Percentiles rank a stretch among this genome's conserved stretches.
Conservation (phyloP, 139 green algal genomes). For the Chlamydomonas incerta region DNA sequence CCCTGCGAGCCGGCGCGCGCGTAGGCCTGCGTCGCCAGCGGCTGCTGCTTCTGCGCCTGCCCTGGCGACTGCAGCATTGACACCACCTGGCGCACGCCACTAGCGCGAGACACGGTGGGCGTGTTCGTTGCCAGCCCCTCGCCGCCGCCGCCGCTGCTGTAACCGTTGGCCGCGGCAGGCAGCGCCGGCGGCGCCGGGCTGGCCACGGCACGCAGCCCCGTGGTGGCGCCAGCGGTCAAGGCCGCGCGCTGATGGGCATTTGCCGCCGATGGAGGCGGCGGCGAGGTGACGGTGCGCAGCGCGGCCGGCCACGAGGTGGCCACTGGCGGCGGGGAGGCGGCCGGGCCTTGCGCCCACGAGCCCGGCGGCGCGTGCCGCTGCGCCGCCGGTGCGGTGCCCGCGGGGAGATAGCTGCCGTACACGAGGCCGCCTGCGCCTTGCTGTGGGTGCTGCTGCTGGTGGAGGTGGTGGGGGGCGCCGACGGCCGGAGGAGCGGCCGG, state of each 20-base stretch:
- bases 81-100: slow-evolving; percentile 12
- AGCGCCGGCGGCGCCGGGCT: background rate
- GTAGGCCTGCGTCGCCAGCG: too few species aligned
- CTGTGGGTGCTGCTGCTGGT: too few species aligned
- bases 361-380: background rate
- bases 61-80: too few species aligned
- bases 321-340: background rate
- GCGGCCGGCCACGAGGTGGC: background rate
- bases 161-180: background rate
- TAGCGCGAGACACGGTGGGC: slow-evolving; percentile 24
- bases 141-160: too few species aligned
- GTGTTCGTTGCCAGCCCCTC: background rate
- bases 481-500: background rate
- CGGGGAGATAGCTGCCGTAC: background rate
- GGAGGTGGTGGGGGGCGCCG: background rate
- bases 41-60: too few species aligned
- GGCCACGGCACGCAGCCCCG: background rate
- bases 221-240: background rate
- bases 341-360: background rate
- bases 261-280: background rate
- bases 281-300: background rate
- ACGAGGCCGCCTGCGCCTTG: too few species aligned
- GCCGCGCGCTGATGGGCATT: background rate
- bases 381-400: too few species aligned
- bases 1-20: too few species aligned